Percentiles rank a stretch among this genome's conserved stretches.
Evolutionary conservation across 176 grass and related monocot species (phyloP).

Genomic region (Urochloa ruziziensis): DNA sequence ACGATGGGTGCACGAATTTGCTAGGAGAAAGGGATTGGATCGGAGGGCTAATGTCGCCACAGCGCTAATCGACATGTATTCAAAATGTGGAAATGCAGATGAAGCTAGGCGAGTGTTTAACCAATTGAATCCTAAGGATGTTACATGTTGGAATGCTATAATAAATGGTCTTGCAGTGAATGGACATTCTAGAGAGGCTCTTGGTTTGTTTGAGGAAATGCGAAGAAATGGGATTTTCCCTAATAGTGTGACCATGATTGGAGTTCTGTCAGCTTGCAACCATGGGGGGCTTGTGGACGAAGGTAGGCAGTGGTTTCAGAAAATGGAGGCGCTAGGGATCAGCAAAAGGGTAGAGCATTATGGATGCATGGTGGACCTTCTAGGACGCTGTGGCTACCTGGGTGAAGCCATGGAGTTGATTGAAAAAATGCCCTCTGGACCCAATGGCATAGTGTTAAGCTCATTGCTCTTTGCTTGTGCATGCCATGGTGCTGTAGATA

Average conservation of each 20-base stretch:
- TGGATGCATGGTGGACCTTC: slow-evolving; percentile 10
- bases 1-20: slow-evolving; percentile 4
- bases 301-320: neutral
- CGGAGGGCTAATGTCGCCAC: slow-evolving; percentile 7
- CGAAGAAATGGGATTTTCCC: neutral
- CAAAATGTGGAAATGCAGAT: neutral
- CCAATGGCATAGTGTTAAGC: slow-evolving; percentile 15
- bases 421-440: neutral
- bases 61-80: neutral
- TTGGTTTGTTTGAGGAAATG: neutral
- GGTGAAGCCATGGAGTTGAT: slow-evolving; percentile 8
- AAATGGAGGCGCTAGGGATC: slow-evolving; percentile 20
- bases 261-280: neutral
- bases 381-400: slow-evolving; percentile 3
- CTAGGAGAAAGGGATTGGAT: slow-evolving; percentile 5
- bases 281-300: neutral
- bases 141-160: slow-evolving; percentile 3
- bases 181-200: slow-evolving; percentile 2
- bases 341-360: slow-evolving; percentile 14
- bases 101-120: neutral
- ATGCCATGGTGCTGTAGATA: neutral
- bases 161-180: slow-evolving; percentile 18
- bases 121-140: neutral
- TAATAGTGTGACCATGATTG: slow-evolving; percentile 10
- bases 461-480: slow-evolving; percentile 12